Conservation (phyloP, 2,329 filamentous ascomycete genomes). For the Aureobasidium sp. region DNA sequence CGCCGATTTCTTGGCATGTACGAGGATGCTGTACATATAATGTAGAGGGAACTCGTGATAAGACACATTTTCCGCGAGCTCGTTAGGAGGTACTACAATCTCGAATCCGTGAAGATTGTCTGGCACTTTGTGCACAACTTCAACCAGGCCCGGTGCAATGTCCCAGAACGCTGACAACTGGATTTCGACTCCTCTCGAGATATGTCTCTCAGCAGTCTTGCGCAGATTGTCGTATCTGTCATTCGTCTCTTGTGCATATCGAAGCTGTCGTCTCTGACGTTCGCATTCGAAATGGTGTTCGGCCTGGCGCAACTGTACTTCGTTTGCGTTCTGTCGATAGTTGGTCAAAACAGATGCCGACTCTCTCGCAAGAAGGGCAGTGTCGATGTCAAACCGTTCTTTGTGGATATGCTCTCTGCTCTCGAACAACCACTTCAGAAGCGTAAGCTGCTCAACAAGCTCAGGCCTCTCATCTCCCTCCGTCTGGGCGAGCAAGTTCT, state of each 20-base stretch:
- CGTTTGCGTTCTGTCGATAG: conserved; percentile 46
- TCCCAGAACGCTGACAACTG: conserved; percentile 97
- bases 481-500: conserved; percentile 71
- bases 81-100: conserved; percentile 68
- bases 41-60: conserved; percentile 79
- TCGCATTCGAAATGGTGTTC: conserved; percentile 81
- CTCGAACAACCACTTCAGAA: conserved; percentile 96
- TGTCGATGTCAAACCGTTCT: conserved; percentile 66
- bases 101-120: conserved; percentile 48
- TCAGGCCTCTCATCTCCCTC: conserved; percentile 95
- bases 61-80: conserved; percentile 77
- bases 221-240: conserved; percentile 70
- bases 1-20: conserved; percentile 83
- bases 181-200: conserved; percentile 78
- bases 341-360: conserved; percentile 47
- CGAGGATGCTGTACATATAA: conserved; percentile 78
- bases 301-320: conserved; percentile 43
- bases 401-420: conserved; percentile 81
- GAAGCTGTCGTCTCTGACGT: conserved; percentile 57
- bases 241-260: conserved; percentile 64
- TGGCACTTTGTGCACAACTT: conserved; percentile 75
- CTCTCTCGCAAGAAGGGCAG: background rate
- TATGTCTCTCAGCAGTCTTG: conserved; percentile 73
- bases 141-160: conserved; percentile 75
- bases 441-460: conserved; percentile 84